Evolutionary conservation across 495 filamentous ascomycete species (phyloP).

Genomic region (Aspergillus heteromorphus): DNA sequence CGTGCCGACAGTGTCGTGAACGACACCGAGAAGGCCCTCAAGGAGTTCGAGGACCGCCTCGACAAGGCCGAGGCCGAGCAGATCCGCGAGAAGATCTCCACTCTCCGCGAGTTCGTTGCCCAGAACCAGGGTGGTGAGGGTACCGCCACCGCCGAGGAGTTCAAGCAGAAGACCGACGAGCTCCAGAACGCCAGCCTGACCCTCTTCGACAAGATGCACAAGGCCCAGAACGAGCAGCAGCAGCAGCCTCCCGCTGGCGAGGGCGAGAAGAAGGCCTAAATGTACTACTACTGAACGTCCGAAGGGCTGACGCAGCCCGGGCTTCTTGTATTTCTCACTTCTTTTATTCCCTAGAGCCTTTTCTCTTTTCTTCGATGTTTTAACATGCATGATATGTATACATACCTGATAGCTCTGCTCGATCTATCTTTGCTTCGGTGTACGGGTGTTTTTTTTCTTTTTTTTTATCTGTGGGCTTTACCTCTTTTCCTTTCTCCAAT

Average conservation of each 20-base stretch:
- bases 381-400: slow-evolving; percentile 37
- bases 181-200: slow-evolving; percentile 92
- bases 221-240: slow-evolving; percentile 74
- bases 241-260: slow-evolving; percentile 40
- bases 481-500: slow-evolving; percentile 13
- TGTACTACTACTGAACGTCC: slow-evolving; percentile 15
- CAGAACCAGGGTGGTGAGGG: slow-evolving; percentile 94
- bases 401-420: slow-evolving; percentile 29
- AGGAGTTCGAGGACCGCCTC: slow-evolving; percentile 90
- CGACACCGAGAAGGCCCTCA: slow-evolving; percentile 97
- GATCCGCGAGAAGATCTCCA: slow-evolving; percentile 89
- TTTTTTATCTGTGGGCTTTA: slow-evolving; percentile 20
- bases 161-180: slow-evolving; percentile 98
- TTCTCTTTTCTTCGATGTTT: slow-evolving; percentile 23
- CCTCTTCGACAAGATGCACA: slow-evolving; percentile 99
- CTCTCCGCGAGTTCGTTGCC: slow-evolving; percentile 82
- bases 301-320: not conserved
- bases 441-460: slow-evolving; percentile 37
- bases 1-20: slow-evolving; percentile 92
- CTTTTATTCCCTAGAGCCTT: slow-evolving; percentile 23
- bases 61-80: slow-evolving; percentile 93
- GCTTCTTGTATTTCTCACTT: slow-evolving; percentile 24
- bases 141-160: slow-evolving; percentile 73
- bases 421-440: slow-evolving; percentile 27
- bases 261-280: slow-evolving; percentile 83